A percentile compares a stretch with the other conserved stretches of the same genome.
These are phyloP conservation scores for Plectosphaerella plurivora DNA, from an alignment of 2,329 filamentous ascomycete species.

Conservation along the genomic window DNA sequence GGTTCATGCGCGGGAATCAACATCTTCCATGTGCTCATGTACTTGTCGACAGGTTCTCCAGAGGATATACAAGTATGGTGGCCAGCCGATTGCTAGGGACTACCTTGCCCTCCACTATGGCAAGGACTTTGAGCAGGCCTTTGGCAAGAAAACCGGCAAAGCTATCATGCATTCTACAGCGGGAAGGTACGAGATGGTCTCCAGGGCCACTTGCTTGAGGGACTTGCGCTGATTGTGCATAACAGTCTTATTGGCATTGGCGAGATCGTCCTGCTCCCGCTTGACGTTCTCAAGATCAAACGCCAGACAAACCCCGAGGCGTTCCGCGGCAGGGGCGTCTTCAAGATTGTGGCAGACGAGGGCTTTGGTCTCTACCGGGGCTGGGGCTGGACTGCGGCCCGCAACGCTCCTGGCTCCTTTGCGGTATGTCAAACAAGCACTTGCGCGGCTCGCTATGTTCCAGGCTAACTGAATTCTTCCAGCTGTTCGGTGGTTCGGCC, in stretches of 20 bases:
- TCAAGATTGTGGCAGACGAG: constrained; percentile 88
- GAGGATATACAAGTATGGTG: constrained; percentile 97
- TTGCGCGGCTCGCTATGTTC: neutral
- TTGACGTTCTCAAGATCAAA: constrained; percentile 99
- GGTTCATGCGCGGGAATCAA: constrained; percentile 6
- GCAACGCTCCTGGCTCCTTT: constrained; percentile 95
- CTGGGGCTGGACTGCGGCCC: constrained; percentile 94
- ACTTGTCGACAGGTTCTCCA: constrained; percentile 62
- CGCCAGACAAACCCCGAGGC: constrained; percentile 98
- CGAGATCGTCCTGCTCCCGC: constrained; percentile 89
- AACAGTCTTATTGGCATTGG: constrained; percentile 87
- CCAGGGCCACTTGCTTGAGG: neutral
- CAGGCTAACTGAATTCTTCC: neutral
- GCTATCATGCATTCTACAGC: constrained; percentile 97
- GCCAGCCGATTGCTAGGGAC: constrained; percentile 91
- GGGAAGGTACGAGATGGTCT: constrained; percentile 58
- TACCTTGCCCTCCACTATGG: constrained; percentile 79
- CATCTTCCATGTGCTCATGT: constrained; percentile 1
- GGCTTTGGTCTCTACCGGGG: constrained; percentile 94
- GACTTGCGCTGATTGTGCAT: neutral
- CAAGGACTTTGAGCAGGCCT: constrained; percentile 77
- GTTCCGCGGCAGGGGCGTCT: constrained; percentile 86
- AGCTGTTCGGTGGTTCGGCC: constrained; percentile 95
- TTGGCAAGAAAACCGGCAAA: constrained; percentile 96
- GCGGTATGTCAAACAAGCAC: constrained; percentile 57